Evolutionary conservation across 192 early-diverging fungal species (phyloP).

Genomic region (Podila minutissima): DNA sequence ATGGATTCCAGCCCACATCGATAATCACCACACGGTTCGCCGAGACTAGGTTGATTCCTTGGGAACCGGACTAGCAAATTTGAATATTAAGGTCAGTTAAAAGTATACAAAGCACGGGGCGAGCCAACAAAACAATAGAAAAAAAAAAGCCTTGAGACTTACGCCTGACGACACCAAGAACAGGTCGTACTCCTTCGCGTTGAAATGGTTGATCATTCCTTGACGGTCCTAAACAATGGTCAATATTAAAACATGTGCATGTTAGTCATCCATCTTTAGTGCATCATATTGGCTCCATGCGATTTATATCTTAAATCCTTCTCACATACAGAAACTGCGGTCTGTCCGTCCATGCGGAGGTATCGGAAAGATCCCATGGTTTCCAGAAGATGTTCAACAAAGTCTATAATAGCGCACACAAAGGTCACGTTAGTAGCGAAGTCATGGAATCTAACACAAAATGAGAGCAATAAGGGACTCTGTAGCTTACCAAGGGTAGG

Average conservation of each 20-base stretch:
- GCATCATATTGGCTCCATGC: neutral
- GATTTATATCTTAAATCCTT: neutral
- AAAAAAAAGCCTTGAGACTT: conserved; percentile 1
- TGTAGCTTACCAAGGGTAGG: conserved; percentile 65
- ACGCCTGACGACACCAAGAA: conserved; percentile 71
- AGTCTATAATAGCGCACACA: conserved; percentile 15
- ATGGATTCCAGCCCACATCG: conserved; percentile 86
- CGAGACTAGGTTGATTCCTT: conserved; percentile 71
- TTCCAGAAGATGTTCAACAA: conserved; percentile 9
- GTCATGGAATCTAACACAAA: neutral
- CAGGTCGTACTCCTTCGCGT: conserved; percentile 50
- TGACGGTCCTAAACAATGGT: conserved; percentile 52
- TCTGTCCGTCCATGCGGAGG: conserved; percentile 68
- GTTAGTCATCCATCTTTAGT: neutral
- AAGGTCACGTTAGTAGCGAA: neutral
- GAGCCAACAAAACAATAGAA: too few species aligned
- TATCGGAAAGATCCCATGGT: conserved; percentile 2
- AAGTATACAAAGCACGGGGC: too few species aligned
- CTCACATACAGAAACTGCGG: conserved; percentile 35
- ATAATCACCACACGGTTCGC: conserved; percentile 79
- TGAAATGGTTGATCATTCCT: conserved; percentile 71
- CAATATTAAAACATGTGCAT: neutral
- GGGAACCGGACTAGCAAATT: conserved; percentile 35
- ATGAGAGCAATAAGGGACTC: neutral
- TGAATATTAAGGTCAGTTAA: too few species aligned